Evolutionary conservation across 2,329 filamentous ascomycete species (phyloP), one percentile per base, ranked within the genome.

Genomic region (Ceratocystis ficicola): DNA sequence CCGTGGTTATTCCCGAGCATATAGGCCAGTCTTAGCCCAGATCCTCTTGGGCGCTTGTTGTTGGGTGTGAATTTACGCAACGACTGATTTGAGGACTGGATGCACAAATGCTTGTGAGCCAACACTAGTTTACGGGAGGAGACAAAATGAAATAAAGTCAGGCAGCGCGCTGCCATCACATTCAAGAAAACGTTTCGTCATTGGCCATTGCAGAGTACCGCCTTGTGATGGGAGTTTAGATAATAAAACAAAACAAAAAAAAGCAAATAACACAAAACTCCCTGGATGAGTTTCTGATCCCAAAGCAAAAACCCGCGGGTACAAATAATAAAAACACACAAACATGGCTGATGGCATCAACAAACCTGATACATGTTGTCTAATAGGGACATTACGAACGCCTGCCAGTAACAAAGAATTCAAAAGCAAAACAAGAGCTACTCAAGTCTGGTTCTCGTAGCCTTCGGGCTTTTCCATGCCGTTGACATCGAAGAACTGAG

Each of bases 401-500:
- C 66, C 66, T 44, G 25, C 25, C 66, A 44, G 57, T 28, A 64
- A 64, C 25, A 64, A 50, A 55, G 17, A 64, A 64, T 6, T 17
- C 44, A 65, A 67, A 46, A 65, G 28, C 65, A 67, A 50, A 65
- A 46, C 62, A 52, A 44, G 7, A 15, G 7, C 36, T 30, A 30
- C 44, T 70, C 81, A 78, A 70, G 81, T 77, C 77, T 92, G 82
- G 70, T 85, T 83, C 74, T 95, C 86, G 77, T 88, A 96, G 69
- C 93, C 94, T 70, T 86, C 83, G 15, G 94, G 94, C 79, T 94
- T 95, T 68, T 86, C 77, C 75, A 93, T 77, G 66, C 85, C 83
- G 75, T 92, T 95, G 72, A 91, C 76, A 59, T 96, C 89, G 74
- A 88, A 97, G 79, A 83, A 99, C 71, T 87, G 85, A 44, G 88